A percentile compares a stretch with the other conserved stretches of the same genome.
Conservation (phyloP, 2,329 filamentous ascomycete species). For the Neopestalotiopsis clavispora region DNA sequence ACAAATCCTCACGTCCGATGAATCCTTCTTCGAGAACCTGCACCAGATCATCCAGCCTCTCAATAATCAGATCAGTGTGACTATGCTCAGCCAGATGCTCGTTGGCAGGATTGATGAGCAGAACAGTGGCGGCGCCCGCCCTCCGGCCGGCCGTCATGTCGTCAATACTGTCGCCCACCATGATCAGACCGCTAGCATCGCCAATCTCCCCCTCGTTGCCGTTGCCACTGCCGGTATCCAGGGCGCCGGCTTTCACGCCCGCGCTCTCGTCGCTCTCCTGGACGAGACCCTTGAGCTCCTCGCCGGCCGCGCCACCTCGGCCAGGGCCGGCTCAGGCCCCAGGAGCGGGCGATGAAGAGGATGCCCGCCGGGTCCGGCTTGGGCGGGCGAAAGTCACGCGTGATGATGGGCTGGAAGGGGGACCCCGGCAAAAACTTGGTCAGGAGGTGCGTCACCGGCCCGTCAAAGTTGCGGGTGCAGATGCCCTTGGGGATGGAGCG, state of each 20-base stretch:
- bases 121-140: conserved; percentile 88
- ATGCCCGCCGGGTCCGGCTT: conserved; percentile 92
- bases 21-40: conserved; percentile 78
- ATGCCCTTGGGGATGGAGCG: conserved; percentile 76
- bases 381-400: conserved; percentile 79
- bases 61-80: conserved; percentile 78
- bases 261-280: conserved; percentile 22
- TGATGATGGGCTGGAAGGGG: conserved; percentile 79
- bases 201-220: conserved; percentile 36
- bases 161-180: conserved; percentile 71
- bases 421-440: conserved; percentile 72
- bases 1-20: conserved; percentile 49
- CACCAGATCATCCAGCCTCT: conserved; percentile 76
- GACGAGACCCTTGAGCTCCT: conserved; percentile 27
- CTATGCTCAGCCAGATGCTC: conserved; percentile 69
- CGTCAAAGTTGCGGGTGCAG: conserved; percentile 92
- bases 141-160: conserved; percentile 87
- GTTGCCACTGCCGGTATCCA: conserved; percentile 15
- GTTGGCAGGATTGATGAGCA: conserved; percentile 87
- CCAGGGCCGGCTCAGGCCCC: conserved; percentile 60
- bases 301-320: conserved; percentile 14
- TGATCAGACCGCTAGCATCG: conserved; percentile 19
- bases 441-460: conserved; percentile 76
- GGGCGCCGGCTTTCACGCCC: conserved; percentile 28
- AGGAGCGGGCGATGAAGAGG: conserved; percentile 78